A percentile compares a stretch with the other conserved stretches of the same genome.
These are phyloP conservation scores for Saccharomyces cerevisiae DNA, from an alignment of 805 yeast genomes.

Conservation along the genomic window DNA sequence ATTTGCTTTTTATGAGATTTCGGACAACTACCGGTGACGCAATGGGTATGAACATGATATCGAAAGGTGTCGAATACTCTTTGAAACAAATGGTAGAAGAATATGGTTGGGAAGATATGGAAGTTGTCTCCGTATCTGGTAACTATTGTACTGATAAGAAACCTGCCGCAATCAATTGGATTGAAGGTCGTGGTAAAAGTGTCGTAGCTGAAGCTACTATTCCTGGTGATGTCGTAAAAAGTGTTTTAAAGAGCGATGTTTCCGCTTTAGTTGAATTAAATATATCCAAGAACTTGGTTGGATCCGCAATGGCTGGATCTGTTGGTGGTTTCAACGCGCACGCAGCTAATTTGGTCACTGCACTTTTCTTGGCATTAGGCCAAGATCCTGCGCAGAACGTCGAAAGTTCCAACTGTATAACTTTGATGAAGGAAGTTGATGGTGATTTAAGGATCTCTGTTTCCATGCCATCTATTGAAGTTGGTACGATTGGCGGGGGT, in stretches of 20 bases:
- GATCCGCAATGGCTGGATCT: slow-evolving; percentile 97
- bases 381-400: slow-evolving; percentile 99
- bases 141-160: slow-evolving; percentile 97
- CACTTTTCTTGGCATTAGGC: slow-evolving; percentile 89
- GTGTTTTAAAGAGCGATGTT: slow-evolving; percentile 85
- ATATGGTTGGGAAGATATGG: slow-evolving; percentile 92
- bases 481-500: slow-evolving; percentile 99
- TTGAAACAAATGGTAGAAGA: slow-evolving; percentile 77
- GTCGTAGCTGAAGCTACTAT: slow-evolving; percentile 93
- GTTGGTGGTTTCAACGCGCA: slow-evolving; percentile 98
- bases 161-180: slow-evolving; percentile 98
- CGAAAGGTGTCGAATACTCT: slow-evolving; percentile 91
- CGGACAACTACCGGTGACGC: slow-evolving; percentile 99
- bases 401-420: slow-evolving; percentile 94
- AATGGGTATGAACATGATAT: slow-evolving; percentile 99
- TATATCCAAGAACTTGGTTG: slow-evolving; percentile 80
- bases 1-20: slow-evolving; percentile 78
- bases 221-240: slow-evolving; percentile 70
- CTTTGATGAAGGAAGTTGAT: slow-evolving; percentile 74
- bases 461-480: slow-evolving; percentile 99
- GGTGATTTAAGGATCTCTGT: slow-evolving; percentile 88
- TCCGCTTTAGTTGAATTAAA: slow-evolving; percentile 87
- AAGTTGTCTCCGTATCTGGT: slow-evolving; percentile 85
- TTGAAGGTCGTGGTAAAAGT: slow-evolving; percentile 97
- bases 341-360: slow-evolving; percentile 93